Evolutionary conservation across 2,329 filamentous ascomycete genomes (phyloP).

Genomic region (Venturia effusa): DNA sequence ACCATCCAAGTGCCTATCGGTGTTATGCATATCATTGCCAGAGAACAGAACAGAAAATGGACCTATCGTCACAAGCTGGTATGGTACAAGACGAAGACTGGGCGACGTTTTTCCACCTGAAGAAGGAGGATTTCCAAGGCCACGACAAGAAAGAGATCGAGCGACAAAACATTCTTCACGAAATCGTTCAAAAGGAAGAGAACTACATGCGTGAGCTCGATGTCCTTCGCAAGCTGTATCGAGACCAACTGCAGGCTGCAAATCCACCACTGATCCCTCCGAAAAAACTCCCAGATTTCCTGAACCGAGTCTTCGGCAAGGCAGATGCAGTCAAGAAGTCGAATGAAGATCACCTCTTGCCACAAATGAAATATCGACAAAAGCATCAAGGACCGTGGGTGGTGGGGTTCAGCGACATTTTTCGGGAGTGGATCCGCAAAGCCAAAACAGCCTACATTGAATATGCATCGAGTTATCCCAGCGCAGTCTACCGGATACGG

Average conservation of each 20-base stretch:
- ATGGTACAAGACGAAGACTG: slow-evolving; percentile 64
- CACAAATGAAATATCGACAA: slow-evolving; percentile 92
- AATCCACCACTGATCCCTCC: slow-evolving; percentile 73
- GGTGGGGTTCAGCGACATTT: slow-evolving; percentile 88
- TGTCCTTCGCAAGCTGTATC: slow-evolving; percentile 73
- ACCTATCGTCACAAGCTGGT: slow-evolving; percentile 63
- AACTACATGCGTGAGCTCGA: slow-evolving; percentile 82
- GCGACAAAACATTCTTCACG: slow-evolving; percentile 86
- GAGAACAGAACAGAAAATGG: slow-evolving; percentile 87
- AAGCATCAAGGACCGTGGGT: slow-evolving; percentile 96
- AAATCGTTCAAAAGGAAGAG: slow-evolving; percentile 90
- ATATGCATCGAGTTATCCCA: slow-evolving; percentile 80
- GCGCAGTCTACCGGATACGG: slow-evolving; percentile 71
- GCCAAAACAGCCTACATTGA: slow-evolving; percentile 82
- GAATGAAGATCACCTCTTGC: slow-evolving; percentile 85
- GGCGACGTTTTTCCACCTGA: slow-evolving; percentile 79
- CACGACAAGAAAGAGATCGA: slow-evolving; percentile 80
- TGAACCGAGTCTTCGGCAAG: slow-evolving; percentile 80
- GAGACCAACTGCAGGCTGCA: slow-evolving; percentile 62
- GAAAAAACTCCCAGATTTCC: slow-evolving; percentile 67
- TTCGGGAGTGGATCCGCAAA: slow-evolving; percentile 96
- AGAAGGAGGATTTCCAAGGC: slow-evolving; percentile 60
- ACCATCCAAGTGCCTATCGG: slow-evolving; percentile 54
- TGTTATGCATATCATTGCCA: slow-evolving; percentile 95
- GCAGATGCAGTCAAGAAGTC: slow-evolving; percentile 79